Conservation (phyloP, 2,329 filamentous ascomycete genomes). For the Trichoderma cornu-damae region DNA sequence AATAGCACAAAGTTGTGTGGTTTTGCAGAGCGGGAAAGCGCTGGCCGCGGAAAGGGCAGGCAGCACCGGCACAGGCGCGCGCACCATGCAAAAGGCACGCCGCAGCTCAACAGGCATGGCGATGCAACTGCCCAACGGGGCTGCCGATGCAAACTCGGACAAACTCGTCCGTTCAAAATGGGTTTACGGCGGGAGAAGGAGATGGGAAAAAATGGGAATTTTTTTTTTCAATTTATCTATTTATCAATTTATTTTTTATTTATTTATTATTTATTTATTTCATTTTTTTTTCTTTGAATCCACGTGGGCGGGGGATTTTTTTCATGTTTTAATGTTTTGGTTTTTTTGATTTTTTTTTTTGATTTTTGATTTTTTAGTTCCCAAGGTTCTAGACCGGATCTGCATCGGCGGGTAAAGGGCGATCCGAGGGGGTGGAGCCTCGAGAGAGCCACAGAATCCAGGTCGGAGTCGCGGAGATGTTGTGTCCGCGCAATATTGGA, state of each 20-base stretch:
- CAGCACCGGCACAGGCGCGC: background rate
- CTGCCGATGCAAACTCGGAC: background rate
- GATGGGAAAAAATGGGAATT: too few relatives aligned
- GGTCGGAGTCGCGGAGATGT: slow-evolving; percentile 1
- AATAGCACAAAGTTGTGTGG: background rate
- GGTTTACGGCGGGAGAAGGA: background rate
- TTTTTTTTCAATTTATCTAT: too few relatives aligned
- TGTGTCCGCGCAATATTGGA: too few relatives aligned
- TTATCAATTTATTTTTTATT: too few relatives aligned
- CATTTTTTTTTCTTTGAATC: too few relatives aligned
- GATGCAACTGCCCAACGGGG: background rate
- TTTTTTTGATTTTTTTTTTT: too few relatives aligned
- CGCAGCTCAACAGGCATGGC: background rate
- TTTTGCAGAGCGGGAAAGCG: too few relatives aligned
- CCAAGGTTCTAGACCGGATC: slow-evolving; percentile 11
- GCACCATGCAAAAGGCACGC: background rate
- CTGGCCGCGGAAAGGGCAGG: background rate
- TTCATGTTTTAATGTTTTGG: too few relatives aligned
- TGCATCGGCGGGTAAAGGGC: slow-evolving; percentile 14
- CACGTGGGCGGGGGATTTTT: background rate
- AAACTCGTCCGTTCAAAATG: background rate
- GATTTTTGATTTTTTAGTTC: too few relatives aligned
- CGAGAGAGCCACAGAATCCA: background rate
- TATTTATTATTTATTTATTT: too few relatives aligned
- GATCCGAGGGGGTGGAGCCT: slow-evolving; percentile 11